phyloP scores from a whole-genome alignment of 345 rosid species.

The Euphorbia peplus region DNA sequence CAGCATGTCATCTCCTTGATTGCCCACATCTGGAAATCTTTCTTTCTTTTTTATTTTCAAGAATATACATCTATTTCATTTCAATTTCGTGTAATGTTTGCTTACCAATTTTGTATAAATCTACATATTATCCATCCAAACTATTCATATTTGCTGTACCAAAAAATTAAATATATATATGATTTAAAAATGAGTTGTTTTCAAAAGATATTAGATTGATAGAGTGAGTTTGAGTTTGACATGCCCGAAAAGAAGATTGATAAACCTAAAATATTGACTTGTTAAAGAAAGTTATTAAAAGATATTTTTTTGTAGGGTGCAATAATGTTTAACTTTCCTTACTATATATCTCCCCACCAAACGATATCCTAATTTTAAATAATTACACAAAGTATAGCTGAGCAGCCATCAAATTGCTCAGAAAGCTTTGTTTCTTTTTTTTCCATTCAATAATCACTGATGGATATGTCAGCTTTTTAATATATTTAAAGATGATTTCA shows the following conservation, averaged over 20 bases:
- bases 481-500: background rate
- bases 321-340: background rate
- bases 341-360: background rate
- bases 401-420: background rate
- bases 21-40: constrained; percentile 8
- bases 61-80: background rate
- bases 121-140: background rate
- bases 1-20: constrained; percentile 11
- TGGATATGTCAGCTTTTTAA: background rate
- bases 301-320: background rate
- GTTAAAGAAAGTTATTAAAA: background rate
- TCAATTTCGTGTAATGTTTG: no score
- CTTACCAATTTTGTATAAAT: background rate
- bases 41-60: background rate
- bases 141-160: background rate
- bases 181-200: no score
- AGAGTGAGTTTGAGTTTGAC: background rate
- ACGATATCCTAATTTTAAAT: background rate
- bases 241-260: background rate
- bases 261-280: background rate
- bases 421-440: background rate
- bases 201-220: background rate
- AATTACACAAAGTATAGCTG: background rate
- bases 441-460: background rate
- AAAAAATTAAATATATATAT: no score